A percentile compares a stretch with the other conserved stretches of the same genome.
Evolutionary conservation across 2,329 filamentous ascomycete species (phyloP).

Genomic region (Colletotrichum shisoi): DNA sequence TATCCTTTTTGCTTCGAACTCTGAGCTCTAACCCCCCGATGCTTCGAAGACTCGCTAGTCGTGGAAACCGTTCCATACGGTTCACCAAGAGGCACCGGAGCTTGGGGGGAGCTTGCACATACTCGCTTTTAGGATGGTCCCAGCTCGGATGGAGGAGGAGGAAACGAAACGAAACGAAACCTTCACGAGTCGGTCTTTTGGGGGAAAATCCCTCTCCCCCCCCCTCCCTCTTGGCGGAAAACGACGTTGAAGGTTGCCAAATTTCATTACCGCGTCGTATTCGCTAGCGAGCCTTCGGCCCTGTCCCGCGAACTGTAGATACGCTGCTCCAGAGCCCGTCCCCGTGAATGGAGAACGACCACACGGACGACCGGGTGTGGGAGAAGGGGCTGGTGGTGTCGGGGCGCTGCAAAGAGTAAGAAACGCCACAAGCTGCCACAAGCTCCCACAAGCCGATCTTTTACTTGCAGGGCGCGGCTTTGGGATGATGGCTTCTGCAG

Average conservation of each 20-base stretch:
- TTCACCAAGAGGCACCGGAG: not conserved
- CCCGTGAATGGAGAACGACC: conserved; percentile 7
- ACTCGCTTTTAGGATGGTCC: no score
- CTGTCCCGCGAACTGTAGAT: not conserved
- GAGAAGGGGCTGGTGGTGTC: conserved; percentile 23
- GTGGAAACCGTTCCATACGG: not conserved
- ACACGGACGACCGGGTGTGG: conserved; percentile 5
- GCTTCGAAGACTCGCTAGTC: not conserved
- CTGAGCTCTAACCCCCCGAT: no score
- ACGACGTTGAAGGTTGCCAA: not conserved
- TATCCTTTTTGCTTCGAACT: no score
- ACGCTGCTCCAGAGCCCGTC: not conserved
- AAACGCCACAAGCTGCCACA: not conserved
- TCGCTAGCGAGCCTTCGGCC: not conserved
- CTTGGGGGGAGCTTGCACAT: no score
- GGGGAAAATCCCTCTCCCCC: no score
- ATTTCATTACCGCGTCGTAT: not conserved
- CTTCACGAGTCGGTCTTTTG: not conserved
- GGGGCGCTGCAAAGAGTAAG: conserved; percentile 14
- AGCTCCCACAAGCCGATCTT: conserved; percentile 34
- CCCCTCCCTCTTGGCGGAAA: no score
- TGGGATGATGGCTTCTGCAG: conserved; percentile 11
- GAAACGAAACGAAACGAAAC: conserved; percentile 8
- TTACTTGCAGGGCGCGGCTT: conserved; percentile 28
- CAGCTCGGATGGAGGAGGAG: no score